phyloP scores from a whole-genome alignment of 2,329 filamentous ascomycete genomes.

The Coniochaeta pulveracea region DNA sequence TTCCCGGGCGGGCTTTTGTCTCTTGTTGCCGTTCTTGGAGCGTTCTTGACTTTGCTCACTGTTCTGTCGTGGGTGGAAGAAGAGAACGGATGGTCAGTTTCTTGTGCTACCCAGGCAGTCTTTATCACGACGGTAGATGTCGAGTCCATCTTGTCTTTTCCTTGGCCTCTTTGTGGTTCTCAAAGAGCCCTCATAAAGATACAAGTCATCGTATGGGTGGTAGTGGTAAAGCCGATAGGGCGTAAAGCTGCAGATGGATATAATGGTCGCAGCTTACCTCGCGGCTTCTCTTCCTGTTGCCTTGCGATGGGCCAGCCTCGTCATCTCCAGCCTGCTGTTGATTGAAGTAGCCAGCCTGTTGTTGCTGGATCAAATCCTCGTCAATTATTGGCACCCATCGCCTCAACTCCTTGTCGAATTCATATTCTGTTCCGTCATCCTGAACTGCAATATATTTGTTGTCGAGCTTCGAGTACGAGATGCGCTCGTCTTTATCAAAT shows the following conservation, averaged over 20 bases:
- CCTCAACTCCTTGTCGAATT: constrained; percentile 60
- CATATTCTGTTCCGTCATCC: constrained; percentile 74
- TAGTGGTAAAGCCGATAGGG: constrained; percentile 4
- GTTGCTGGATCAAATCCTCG: constrained; percentile 18
- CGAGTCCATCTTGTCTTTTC: too few species aligned
- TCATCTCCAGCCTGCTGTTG: constrained; percentile 6
- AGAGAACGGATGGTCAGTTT: constrained; percentile 15
- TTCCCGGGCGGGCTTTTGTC: constrained; percentile 15
- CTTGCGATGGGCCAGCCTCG: constrained; percentile 9
- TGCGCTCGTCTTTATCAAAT: constrained; percentile 69
- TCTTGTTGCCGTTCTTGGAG: constrained; percentile 30
- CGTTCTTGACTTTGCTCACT: constrained; percentile 12
- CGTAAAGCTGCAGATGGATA: constrained; percentile 11
- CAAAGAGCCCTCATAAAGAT: too few species aligned
- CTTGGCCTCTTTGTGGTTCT: too few species aligned
- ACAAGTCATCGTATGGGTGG: constrained; percentile 2
- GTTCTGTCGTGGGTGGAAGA: constrained; percentile 15
- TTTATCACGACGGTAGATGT: too few species aligned
- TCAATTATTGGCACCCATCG: constrained; percentile 57
- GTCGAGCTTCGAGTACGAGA: constrained; percentile 78
- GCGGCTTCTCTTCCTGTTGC: constrained; percentile 29
- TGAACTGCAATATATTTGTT: constrained; percentile 76
- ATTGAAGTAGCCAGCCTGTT: constrained; percentile 15
- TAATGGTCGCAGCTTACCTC: constrained; percentile 29
- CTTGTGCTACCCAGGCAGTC: constrained; percentile 7